These are phyloP conservation scores for Huntiella abstrusa DNA, from an alignment of 2,329 filamentous ascomycete species.

Conservation along the genomic window DNA sequence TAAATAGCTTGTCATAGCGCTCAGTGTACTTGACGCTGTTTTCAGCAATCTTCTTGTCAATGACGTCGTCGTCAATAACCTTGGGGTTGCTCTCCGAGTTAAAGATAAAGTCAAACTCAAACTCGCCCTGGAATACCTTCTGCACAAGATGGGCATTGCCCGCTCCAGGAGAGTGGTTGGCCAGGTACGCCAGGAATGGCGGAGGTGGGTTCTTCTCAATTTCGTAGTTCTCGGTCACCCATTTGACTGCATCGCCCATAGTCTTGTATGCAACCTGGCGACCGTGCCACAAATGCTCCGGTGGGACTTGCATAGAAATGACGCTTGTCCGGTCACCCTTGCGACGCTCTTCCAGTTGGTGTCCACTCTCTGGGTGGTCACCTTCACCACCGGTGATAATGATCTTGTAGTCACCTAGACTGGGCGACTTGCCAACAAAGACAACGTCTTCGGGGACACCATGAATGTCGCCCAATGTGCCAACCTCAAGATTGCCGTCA, in stretches of 20 bases:
- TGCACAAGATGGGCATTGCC: constrained; percentile 81
- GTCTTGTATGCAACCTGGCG: constrained; percentile 44
- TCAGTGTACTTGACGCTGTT: constrained; percentile 51
- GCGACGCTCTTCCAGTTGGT: constrained; percentile 48
- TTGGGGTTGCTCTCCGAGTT: constrained; percentile 45
- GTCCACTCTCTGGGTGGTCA: constrained; percentile 41
- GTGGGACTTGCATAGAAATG: constrained; percentile 45
- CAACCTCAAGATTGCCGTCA: constrained; percentile 41
- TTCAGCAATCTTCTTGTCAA: constrained; percentile 50
- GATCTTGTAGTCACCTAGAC: constrained; percentile 64
- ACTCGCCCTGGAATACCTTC: constrained; percentile 75
- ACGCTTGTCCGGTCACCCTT: constrained; percentile 62
- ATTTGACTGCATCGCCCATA: constrained; percentile 30
- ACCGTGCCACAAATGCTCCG: constrained; percentile 63
- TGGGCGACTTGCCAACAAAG: constrained; percentile 48
- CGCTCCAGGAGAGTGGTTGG: constrained; percentile 45
- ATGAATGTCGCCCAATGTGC: constrained; percentile 22
- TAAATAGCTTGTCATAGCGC: constrained; percentile 51
- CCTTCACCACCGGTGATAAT: constrained; percentile 53
- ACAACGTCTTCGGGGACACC: constrained; percentile 43
- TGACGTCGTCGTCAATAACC: constrained; percentile 36
- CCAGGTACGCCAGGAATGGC: constrained; percentile 67
- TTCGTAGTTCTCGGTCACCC: constrained; percentile 29
- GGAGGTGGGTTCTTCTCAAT: constrained; percentile 55
- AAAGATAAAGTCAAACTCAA: constrained; percentile 87